Percentiles rank a stretch among this genome's conserved stretches.
Evolutionary conservation across 768 basidiomycete species (phyloP).

Genomic region (Macrocybe gigantea): DNA sequence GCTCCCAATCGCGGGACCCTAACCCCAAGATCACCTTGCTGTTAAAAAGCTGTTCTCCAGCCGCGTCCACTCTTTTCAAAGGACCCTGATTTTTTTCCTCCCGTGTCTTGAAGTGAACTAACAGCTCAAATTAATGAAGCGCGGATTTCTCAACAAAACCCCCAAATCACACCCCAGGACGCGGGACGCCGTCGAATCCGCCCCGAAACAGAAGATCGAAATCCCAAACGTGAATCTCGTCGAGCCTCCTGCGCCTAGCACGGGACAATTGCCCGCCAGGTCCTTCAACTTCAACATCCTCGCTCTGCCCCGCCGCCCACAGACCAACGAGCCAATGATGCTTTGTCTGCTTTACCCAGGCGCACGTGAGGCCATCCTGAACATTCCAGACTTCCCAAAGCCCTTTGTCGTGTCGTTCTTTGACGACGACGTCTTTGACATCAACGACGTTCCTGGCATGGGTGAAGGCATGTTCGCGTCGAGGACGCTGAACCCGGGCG

Average conservation of each 20-base stretch:
- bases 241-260: not conserved
- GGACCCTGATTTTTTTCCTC: too few relatives aligned
- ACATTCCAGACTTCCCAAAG: conserved; percentile 6
- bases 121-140: not conserved
- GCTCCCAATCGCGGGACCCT: too few relatives aligned
- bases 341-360: conserved; percentile 7
- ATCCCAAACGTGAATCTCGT: not conserved
- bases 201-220: not conserved
- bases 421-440: not conserved
- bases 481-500: conserved; percentile 4
- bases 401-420: not conserved
- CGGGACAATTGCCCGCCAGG: not conserved
- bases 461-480: conserved; percentile 7
- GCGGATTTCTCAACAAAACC: conserved; percentile 3
- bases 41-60: too few relatives aligned
- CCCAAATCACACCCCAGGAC: not conserved
- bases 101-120: too few relatives aligned
- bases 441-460: conserved; percentile 3
- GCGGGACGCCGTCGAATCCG: not conserved
- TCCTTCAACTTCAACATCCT: not conserved
- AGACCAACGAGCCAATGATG: not conserved
- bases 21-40: too few relatives aligned
- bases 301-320: not conserved
- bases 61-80: too few relatives aligned
- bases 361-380: conserved; percentile 2